Evolutionary conservation across 2,329 filamentous ascomycete genomes (phyloP).

Genomic region (Xylariales sp.): DNA sequence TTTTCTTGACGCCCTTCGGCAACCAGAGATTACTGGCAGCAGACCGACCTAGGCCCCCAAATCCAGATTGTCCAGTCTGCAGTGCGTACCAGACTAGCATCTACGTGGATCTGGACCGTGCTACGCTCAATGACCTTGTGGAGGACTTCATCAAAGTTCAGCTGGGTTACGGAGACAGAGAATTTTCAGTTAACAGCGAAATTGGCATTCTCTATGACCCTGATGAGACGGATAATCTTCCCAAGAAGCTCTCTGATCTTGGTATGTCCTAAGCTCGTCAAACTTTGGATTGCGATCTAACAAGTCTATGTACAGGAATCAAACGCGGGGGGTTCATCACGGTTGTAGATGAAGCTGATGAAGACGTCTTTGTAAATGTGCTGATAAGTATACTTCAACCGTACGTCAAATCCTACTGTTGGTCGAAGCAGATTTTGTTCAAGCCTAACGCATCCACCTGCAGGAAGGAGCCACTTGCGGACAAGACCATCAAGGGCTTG

Average conservation of each 20-base stretch:
- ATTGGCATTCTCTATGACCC: conserved; percentile 80
- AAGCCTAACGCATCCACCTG: conserved; percentile 5
- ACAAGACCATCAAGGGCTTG: conserved; percentile 51
- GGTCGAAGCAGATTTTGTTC: background rate
- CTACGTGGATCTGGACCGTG: conserved; percentile 62
- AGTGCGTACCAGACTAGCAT: conserved; percentile 66
- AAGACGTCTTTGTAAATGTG: conserved; percentile 73
- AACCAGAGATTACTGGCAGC: conserved; percentile 54
- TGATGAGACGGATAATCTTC: conserved; percentile 81
- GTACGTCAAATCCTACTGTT: conserved; percentile 39
- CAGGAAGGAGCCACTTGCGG: conserved; percentile 37
- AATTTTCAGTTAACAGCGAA: conserved; percentile 74
- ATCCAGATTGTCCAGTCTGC: conserved; percentile 80
- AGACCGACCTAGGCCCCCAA: conserved; percentile 58
- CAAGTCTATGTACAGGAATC: conserved; percentile 49
- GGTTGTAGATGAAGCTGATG: conserved; percentile 77
- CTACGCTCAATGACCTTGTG: conserved; percentile 76
- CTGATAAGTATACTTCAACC: conserved; percentile 64
- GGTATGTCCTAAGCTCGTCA: conserved; percentile 37
- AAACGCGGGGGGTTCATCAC: conserved; percentile 72
- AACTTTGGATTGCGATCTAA: conserved; percentile 1
- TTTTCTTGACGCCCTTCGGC: conserved; percentile 73
- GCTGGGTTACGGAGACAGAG: conserved; percentile 71
- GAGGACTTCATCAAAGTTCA: conserved; percentile 65
- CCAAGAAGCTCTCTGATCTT: conserved; percentile 73